A percentile compares a stretch with the other conserved stretches of the same genome.
phyloP scores from a whole-genome alignment of 495 filamentous ascomycete genomes.

The Podospora comata region DNA sequence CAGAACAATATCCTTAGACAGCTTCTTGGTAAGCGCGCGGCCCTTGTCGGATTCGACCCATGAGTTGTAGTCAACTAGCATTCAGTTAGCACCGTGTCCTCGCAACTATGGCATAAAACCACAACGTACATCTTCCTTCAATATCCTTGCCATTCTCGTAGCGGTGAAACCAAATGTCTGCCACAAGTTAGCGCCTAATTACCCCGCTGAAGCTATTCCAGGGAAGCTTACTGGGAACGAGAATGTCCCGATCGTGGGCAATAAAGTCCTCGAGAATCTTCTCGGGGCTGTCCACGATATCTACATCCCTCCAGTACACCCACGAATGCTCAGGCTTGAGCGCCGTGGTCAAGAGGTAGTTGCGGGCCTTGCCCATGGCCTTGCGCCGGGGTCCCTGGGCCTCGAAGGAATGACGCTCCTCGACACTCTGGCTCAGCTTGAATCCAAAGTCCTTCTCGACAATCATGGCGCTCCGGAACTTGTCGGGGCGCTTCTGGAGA shows the following conservation, averaged over 20 bases:
- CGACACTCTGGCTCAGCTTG: constrained; percentile 65
- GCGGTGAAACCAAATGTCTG: constrained; percentile 98
- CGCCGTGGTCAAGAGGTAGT: constrained; percentile 82
- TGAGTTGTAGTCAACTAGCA: constrained; percentile 92
- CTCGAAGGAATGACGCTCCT: constrained; percentile 78
- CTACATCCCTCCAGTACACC: constrained; percentile 99
- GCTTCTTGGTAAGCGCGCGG: constrained; percentile 63
- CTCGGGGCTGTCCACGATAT: constrained; percentile 85
- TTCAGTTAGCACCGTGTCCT: constrained; percentile 19
- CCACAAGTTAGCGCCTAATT: constrained; percentile 29
- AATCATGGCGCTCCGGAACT: constrained; percentile 78
- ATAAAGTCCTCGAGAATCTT: constrained; percentile 93
- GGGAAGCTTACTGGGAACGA: constrained; percentile 77
- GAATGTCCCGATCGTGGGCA: constrained; percentile 84
- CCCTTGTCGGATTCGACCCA: constrained; percentile 93
- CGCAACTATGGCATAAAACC: constrained; percentile 7
- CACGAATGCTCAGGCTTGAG: constrained; percentile 92
- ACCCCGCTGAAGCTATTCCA: neutral
- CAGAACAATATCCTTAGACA: constrained; percentile 76
- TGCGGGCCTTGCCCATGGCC: constrained; percentile 83
- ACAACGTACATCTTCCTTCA: constrained; percentile 82
- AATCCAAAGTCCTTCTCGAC: constrained; percentile 87
- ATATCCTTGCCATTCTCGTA: constrained; percentile 80
- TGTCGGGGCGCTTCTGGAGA: constrained; percentile 77
- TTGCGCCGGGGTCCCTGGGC: constrained; percentile 90